Conservation (phyloP, 805 yeast genomes). For the Candida cerambycidarum region DNA sequence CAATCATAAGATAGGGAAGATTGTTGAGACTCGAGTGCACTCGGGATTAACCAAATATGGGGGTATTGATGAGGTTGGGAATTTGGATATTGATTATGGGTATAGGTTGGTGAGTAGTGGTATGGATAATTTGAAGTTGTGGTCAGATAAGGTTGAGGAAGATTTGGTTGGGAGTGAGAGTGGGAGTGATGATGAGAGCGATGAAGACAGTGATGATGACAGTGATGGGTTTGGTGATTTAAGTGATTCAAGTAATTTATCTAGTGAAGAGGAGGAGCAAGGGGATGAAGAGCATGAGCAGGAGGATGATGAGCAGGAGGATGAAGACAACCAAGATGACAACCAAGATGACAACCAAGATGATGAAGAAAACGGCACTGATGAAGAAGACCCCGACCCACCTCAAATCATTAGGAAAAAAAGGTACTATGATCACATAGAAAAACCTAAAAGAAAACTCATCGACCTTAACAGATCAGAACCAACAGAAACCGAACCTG, state of each 20-base stretch:
- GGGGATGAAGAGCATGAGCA: not conserved
- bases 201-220: conserved; percentile 23
- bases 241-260: too few relatives aligned
- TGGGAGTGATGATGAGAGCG: conserved; percentile 22
- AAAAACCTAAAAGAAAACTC: conserved; percentile 14
- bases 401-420: conserved; percentile 13
- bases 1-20: conserved; percentile 61
- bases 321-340: conserved; percentile 1
- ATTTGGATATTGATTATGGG: conserved; percentile 75
- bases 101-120: conserved; percentile 82
- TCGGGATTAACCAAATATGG: conserved; percentile 40
- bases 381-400: conserved; percentile 1
- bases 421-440: conserved; percentile 8
- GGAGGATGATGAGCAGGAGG: conserved; percentile 3
- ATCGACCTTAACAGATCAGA: conserved; percentile 16
- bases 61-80: conserved; percentile 67
- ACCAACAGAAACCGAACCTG: conserved; percentile 19
- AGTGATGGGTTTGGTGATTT: conserved; percentile 27
- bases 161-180: conserved; percentile 14
- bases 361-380: not conserved
- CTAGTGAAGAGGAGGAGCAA: conserved; percentile 7
- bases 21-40: conserved; percentile 67
- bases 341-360: conserved; percentile 2
- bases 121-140: conserved; percentile 75
- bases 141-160: conserved; percentile 48